These are phyloP conservation scores for Corynascus novoguineensis DNA, from an alignment of 495 filamentous ascomycete species.

Conservation along the genomic window DNA sequence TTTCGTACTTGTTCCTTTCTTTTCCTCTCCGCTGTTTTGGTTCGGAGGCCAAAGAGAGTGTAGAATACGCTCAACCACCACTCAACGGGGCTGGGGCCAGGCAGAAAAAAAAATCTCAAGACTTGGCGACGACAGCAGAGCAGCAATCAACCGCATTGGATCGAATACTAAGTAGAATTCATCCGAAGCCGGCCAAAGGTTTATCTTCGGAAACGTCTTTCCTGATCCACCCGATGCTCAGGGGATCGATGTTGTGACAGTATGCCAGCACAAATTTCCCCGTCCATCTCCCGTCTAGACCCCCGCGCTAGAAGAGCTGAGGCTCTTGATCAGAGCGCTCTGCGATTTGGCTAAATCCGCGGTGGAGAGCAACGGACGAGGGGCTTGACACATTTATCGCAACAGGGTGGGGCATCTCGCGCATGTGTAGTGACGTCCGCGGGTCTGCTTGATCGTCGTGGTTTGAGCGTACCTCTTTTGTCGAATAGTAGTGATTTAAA, in stretches of 20 bases:
- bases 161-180: background rate
- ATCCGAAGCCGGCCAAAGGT: constrained; percentile 7
- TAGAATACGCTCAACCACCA: constrained; percentile 17
- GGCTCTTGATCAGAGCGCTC: constrained; percentile 18
- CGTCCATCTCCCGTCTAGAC: constrained; percentile 3
- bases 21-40: constrained; percentile 10
- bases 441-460: background rate
- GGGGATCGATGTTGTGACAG: background rate
- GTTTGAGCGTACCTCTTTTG: background rate
- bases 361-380: constrained; percentile 11
- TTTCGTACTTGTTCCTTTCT: constrained; percentile 18
- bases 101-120: constrained; percentile 5
- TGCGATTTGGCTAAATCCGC: constrained; percentile 21
- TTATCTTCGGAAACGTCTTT: background rate
- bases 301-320: constrained; percentile 12
- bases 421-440: constrained; percentile 3
- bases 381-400: constrained; percentile 2
- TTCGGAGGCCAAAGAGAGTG: constrained; percentile 20
- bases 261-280: background rate
- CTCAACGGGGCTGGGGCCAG: constrained; percentile 11
- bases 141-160: constrained; percentile 6
- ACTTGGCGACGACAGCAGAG: background rate
- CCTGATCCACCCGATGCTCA: background rate
- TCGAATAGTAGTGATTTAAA: background rate
- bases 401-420: constrained; percentile 4